Base-by-base conservation (phyloP, 139 green algal genomes). In the Tetratostichococcus sp. region DNA sequence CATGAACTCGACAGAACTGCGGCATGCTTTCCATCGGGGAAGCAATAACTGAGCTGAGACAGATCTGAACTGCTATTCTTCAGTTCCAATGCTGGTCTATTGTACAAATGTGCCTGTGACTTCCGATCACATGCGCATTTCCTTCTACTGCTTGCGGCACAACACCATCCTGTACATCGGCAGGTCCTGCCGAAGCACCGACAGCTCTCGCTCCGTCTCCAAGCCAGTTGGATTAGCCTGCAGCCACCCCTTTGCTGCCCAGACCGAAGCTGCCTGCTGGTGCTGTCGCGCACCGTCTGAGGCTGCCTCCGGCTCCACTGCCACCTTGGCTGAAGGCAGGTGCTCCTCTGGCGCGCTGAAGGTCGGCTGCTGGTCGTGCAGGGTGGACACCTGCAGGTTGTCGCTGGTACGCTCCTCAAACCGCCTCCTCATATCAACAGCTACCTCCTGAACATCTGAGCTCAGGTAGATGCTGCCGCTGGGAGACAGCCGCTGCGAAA, bases 361-460 rank as follows among this genome's bases (percentile, higher is more conserved):
- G 50, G 50, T 62, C 19, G 50, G 50, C 50, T n/a, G 50, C 50
- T 62, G 50, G 11, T n/a, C 50, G 19, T 62, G 50, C 50, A 62
- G 50, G 2, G 50, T 8, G 26, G 50, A 62, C 50, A 62, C 50
- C 50, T 62, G 17, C 50, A 91, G 84, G 30, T n/a, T 32, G 11
- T 59, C 74, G 4, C 39, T 50, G 31, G 65, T 72, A n/a, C 73
- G 58, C 35, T 43, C 28, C 71, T 90, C 82, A 77, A 93, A 91
- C 57, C 83, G 68, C 35, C 87, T 77, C 1, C 83, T 75, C 87
- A 93, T 93, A 58, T 84, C 77, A 34, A 79, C 70, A 0, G 75
- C 78, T 21, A 87, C 82, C 78, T 83, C 71, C 28, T 74, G 58
- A 4, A 81, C 76, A 57, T 77, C 76, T 30, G 71, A 80, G 31